Evolutionary conservation across 2,329 filamentous ascomycete genomes (phyloP), one percentile per base, ranked within the genome.

Genomic region (Colletotrichum tabaci): DNA sequence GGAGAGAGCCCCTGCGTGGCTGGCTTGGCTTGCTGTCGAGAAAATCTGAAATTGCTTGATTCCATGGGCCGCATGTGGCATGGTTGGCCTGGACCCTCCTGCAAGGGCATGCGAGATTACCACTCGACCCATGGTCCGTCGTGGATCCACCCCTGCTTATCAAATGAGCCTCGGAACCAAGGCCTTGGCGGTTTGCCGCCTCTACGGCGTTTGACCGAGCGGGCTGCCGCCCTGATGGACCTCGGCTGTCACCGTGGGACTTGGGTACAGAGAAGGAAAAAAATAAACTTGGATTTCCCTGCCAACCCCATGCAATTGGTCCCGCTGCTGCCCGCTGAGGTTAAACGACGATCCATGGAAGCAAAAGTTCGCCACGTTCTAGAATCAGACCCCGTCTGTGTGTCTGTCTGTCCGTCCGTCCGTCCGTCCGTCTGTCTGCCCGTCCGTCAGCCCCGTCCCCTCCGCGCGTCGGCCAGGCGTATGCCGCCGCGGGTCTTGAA

Each of bases 131-230:
- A 9, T 35, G 30, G 30, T 35, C 55, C 46, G 15, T 42, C 30
- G 35, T 18, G 26, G 57, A 23, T 21, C 67, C 61, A 67, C 53
- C 38, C 38, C 47, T 42, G 56, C 61, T 70, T 63, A 68, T 63
- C 57, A 30, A 67, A 49, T 47, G 35, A 16, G 52, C 61, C 50
- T 56, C 50, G 49, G 60, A 15, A 42, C 47, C n/a, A 18, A 7
- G 15, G 23, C 26, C 46, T 65, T 58, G 61, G 66, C 60, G 38
- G 56, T 52, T 42, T 55, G 30, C 18, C 12, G n/a, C 46, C 52
- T 67, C 58, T 68, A 63, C 68, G 68, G 68, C 65, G 50, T 68
- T 71, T 71, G 68, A 18, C 68, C 68, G 64, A 71, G 56, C 23
- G 18, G 53, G 30, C 42, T 26, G 21, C 35, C 57, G 30, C 47